Conservation (phyloP, 345 rosid genomes). For the Litchi chinensis region DNA sequence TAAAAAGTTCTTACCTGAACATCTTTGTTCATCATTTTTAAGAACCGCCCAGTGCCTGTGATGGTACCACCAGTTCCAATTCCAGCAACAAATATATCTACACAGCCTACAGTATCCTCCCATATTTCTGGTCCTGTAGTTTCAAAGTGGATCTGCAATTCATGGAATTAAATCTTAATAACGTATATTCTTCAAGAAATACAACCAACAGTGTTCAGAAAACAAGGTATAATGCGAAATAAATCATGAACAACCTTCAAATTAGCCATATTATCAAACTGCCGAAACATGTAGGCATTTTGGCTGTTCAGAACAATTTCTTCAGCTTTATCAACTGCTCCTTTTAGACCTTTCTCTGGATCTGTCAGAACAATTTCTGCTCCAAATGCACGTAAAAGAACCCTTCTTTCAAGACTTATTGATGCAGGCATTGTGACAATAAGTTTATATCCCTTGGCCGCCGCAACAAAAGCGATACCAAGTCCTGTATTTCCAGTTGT, state of each 20-base stretch:
- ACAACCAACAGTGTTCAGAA: not conserved
- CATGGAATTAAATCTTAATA: constrained; percentile 7
- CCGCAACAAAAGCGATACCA: constrained; percentile 89
- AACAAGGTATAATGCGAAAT: not conserved
- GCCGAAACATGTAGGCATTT: constrained; percentile 77
- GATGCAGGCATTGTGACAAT: constrained; percentile 94
- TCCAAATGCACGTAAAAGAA: constrained; percentile 86
- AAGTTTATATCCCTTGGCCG: constrained; percentile 80
- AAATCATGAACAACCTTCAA: constrained; percentile 48
- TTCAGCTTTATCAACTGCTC: constrained; percentile 87
- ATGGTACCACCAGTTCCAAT: constrained; percentile 96
- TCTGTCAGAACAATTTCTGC: constrained; percentile 84
- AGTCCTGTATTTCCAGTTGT: constrained; percentile 93
- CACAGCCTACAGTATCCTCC: constrained; percentile 81
- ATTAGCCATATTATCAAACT: constrained; percentile 78
- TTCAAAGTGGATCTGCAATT: constrained; percentile 80
- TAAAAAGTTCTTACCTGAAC: constrained; percentile 50
- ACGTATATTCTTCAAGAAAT: not conserved
- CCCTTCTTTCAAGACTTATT: constrained; percentile 73
- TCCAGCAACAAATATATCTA: constrained; percentile 80
- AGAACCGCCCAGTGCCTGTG: constrained; percentile 79
- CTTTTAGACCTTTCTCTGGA: constrained; percentile 83
- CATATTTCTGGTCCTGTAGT: constrained; percentile 96
- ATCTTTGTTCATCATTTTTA: constrained; percentile 75
- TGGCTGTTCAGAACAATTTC: constrained; percentile 69